Base-by-base conservation (phyloP, 2,329 filamentous ascomycete genomes). In the Podosphaera xanthii region DNA sequence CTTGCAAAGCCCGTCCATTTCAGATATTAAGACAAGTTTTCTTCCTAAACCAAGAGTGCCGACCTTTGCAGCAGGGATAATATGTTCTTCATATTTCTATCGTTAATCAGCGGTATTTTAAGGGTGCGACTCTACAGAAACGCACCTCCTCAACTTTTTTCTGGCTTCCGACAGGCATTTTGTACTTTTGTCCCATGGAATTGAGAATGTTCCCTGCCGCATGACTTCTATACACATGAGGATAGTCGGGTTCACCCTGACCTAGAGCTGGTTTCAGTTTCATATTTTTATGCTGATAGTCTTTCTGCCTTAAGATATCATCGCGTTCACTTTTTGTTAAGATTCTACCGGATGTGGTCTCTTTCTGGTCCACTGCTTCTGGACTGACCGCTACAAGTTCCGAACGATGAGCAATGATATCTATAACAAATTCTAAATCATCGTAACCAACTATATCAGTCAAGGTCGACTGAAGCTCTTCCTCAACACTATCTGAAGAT, bases 391-490 rank as follows among this genome's bases (percentile, higher is more conserved):
- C 22, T 9, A 83, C 70, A 52, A 97, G 80, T 53, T 86, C 79
- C 58, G 78, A 74, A 58, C 89, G 81, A 69, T 91, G 82, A 2
- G 82, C 78, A 58, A 97, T 84, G n/a, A 97, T 74, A 62, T 96
- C 87, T 62, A 90, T 90, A 58, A 97, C 84, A 66, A 98, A 83
- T 64, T 98, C 91, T 22, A 98, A 75, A 67, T 97, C 88, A 65
- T 92, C 89, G 66, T 91, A 97, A 0, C 94, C 92, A 61, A 98
- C 76, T 50, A 96, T 80, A 65, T 98, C 92, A 0, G 87, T 88
- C 42, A 98, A 76, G 48, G 84, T 82, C 68, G 89, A 90, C 70
- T 97, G 91, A n/a, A 97, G 74, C 70, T 94, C 88, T 60, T 94
- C 87, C 60, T 95, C 86, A 38, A 79, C 76, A 52, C 70, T 72